Evolutionary conservation across 257 asterid genomes (phyloP), one percentile per base, ranked within the genome.

Genomic region (Salvia hispanica): DNA sequence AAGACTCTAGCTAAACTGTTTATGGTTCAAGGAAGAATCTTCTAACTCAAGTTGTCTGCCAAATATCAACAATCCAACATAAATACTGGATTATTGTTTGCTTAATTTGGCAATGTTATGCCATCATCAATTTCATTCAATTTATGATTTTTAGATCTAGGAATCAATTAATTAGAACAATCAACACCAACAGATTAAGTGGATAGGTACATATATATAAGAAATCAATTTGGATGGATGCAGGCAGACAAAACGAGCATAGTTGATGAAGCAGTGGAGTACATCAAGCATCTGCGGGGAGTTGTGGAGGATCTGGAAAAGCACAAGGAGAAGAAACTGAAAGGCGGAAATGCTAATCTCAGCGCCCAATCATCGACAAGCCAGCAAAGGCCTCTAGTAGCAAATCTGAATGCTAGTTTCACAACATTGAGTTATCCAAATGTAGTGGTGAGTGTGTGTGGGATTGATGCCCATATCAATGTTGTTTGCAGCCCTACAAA

Each of bases 241-340:
- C 79, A 92, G 97, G 85, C 86, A 1, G 96, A 89, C 77, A 86
- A 87, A 62, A 69, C 91, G 56, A 86, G 84, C 64, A 75, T 86
- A 46, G 93, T 89, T 59, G 90, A 84, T 73, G 93, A 84, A 73
- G 91, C 91, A 11, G 78, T 78, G 39, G 36, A 6, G 15, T 70
- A 75, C 78, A 90, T 89, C 5, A 81, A 47, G 50, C 16, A 60
- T 5, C 78, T 86, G 39, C 75, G 83, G 62, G 31, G 53, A 58
- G 79, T 72, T 36, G 78, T 81, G 1, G 65, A 69, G 0, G 16
- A 50, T 3, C 97, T 92, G 0, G 71, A 87, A 79, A 85, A 71
- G 25, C 84, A 45, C 25, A 91, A 86, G 80, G 39, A 65, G 1
- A 79, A 86, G 55, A 80, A 44, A 69, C 72, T 76, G 33, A 77